Evolutionary conservation across 202 grass and related monocot genomes (phyloP).

Genomic region (Carex sylvatica): DNA sequence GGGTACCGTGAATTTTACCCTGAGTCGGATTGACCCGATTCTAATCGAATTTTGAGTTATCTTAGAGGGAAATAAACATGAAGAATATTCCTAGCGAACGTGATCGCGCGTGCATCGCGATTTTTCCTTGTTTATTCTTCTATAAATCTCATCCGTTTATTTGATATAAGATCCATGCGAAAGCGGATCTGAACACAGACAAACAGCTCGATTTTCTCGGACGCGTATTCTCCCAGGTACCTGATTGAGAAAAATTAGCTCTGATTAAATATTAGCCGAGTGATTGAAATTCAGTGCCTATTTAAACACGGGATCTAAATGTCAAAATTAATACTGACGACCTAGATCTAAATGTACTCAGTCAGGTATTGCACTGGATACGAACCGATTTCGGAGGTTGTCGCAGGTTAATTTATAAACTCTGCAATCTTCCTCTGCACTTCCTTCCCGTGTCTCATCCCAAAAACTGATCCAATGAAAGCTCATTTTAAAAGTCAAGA

Average conservation of each 20-base stretch:
- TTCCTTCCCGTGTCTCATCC: not conserved
- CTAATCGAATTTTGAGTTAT: no score
- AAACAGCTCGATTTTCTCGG: not conserved
- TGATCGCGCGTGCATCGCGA: not conserved
- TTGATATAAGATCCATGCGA: not conserved
- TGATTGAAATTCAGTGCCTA: no score
- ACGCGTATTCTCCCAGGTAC: no score
- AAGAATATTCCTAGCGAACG: not conserved
- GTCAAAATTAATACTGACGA: no score
- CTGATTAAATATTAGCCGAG: no score
- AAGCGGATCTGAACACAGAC: not conserved
- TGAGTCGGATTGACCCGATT: no score
- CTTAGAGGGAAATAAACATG: not conserved
- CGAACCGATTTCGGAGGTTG: no score
- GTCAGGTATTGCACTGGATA: no score
- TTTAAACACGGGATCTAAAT: no score
- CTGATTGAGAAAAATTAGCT: no score
- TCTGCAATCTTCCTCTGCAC: not conserved
- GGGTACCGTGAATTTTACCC: no score
- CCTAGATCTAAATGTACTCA: no score
- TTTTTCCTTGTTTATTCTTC: not conserved
- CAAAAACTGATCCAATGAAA: not conserved
- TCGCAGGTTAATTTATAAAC: not conserved
- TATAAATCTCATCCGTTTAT: not conserved
- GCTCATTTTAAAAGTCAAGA: constrained; percentile 14